These are phyloP conservation scores for Sparassis latifolia DNA, from an alignment of 1,284 basidiomycete species.

Conservation along the genomic window DNA sequence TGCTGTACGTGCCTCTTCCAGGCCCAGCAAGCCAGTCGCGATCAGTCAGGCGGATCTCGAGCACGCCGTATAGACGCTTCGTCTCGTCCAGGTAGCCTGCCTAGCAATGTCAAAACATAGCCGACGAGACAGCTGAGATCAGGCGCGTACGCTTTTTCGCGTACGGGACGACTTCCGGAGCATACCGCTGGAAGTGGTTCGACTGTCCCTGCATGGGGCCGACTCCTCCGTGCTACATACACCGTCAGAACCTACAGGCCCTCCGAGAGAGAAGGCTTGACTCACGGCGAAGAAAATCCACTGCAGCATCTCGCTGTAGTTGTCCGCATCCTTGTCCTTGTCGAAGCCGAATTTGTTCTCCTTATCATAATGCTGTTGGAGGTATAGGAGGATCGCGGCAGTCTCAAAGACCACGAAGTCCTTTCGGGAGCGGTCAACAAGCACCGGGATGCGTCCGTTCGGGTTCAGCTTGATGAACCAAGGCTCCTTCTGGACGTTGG, in stretches of 20 bases:
- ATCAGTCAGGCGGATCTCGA: constrained; percentile 59
- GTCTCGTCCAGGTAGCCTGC: constrained; percentile 73
- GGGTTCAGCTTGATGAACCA: constrained; percentile 56
- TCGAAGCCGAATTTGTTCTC: constrained; percentile 45
- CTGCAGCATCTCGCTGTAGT: constrained; percentile 56
- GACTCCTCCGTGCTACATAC: constrained; percentile 53
- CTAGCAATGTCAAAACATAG: neutral
- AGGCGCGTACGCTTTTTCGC: constrained; percentile 45
- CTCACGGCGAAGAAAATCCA: constrained; percentile 76
- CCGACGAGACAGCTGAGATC: neutral
- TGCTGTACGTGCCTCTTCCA: constrained; percentile 55
- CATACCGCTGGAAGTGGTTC: constrained; percentile 49
- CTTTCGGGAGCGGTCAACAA: constrained; percentile 35
- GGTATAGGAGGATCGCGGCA: constrained; percentile 48
- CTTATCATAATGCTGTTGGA: constrained; percentile 42
- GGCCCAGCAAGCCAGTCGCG: constrained; percentile 69
- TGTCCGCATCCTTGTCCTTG: constrained; percentile 27
- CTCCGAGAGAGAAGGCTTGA: neutral
- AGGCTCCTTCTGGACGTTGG: constrained; percentile 46
- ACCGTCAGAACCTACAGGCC: neutral
- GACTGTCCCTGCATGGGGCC: constrained; percentile 76
- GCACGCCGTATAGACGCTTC: constrained; percentile 69
- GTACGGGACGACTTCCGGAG: constrained; percentile 61
- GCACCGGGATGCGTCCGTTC: constrained; percentile 53
- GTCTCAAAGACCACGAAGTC: constrained; percentile 50